Evolutionary conservation across 1,139 yeast species (phyloP).

Genomic region (Wickerhamomyces sp.): DNA sequence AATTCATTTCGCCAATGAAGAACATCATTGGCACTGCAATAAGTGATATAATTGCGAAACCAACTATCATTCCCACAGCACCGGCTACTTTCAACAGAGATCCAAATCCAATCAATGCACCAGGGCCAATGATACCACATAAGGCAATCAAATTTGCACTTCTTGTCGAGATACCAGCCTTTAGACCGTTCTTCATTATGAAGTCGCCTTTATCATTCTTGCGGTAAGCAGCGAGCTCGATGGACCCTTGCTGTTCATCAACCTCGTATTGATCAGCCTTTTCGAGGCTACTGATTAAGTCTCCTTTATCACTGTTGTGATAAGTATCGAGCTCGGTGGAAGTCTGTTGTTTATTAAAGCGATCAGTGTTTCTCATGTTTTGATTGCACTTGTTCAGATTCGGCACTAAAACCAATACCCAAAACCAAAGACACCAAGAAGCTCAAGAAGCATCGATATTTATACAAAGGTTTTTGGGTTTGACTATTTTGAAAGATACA

Average conservation of each 20-base stretch:
- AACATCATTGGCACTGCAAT: slow-evolving; percentile 56
- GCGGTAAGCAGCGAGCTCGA: slow-evolving; percentile 19
- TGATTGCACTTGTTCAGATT: no score
- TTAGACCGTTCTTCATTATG: slow-evolving; percentile 24
- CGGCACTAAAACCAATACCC: no score
- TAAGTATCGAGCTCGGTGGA: no score
- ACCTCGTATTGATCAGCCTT: neutral
- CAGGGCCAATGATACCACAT: slow-evolving; percentile 72
- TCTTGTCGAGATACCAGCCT: slow-evolving; percentile 28
- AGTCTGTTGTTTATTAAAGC: no score
- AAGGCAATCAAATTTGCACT: slow-evolving; percentile 57
- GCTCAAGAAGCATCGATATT: no score
- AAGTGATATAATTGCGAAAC: slow-evolving; percentile 53
- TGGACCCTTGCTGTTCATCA: slow-evolving; percentile 1
- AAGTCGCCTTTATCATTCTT: slow-evolving; percentile 26
- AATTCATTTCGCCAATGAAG: slow-evolving; percentile 52
- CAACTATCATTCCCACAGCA: slow-evolving; percentile 61
- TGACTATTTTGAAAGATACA: no score
- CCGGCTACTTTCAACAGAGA: slow-evolving; percentile 53
- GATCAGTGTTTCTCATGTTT: no score
- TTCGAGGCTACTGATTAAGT: no score
- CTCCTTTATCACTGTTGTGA: no score
- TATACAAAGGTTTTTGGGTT: neutral
- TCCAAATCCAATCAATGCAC: slow-evolving; percentile 66
- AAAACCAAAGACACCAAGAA: no score